Conservation (phyloP, 1,284 basidiomycete species). For the Ustilago bromivora region DNA sequence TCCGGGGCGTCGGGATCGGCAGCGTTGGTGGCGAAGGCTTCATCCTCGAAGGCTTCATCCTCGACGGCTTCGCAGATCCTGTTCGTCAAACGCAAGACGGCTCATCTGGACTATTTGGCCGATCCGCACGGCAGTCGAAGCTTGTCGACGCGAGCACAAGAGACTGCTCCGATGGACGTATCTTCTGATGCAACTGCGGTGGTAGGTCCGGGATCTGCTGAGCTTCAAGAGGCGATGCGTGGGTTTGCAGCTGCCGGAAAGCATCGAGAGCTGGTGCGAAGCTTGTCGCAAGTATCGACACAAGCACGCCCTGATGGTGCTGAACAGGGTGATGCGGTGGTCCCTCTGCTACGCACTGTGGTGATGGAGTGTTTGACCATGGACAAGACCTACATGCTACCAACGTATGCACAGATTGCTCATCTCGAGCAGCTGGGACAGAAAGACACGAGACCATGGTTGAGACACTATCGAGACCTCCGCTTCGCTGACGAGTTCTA, state of each 20-base stretch:
- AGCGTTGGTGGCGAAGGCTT: background rate
- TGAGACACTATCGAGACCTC: constrained; percentile 24
- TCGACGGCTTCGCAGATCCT: constrained; percentile 39
- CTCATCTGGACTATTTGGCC: constrained; percentile 89
- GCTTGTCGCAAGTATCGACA: constrained; percentile 33
- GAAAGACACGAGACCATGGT: background rate
- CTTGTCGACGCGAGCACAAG: constrained; percentile 71
- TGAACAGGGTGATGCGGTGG: constrained; percentile 51
- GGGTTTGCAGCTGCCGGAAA: constrained; percentile 82
- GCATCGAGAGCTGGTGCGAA: constrained; percentile 54
- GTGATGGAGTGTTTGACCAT: constrained; percentile 87
- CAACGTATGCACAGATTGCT: constrained; percentile 21
- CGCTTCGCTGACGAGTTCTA: constrained; percentile 40
- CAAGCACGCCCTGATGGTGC: background rate
- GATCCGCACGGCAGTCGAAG: constrained; percentile 92
- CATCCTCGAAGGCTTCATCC: constrained; percentile 6
- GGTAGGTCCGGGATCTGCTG: constrained; percentile 69
- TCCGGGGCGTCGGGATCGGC: constrained; percentile 1
- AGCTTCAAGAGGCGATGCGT: constrained; percentile 84
- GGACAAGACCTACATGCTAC: constrained; percentile 75
- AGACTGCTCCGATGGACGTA: constrained; percentile 24
- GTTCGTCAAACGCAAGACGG: constrained; percentile 87
- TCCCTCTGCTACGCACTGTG: constrained; percentile 80
- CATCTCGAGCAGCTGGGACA: constrained; percentile 9
- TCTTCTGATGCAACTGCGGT: constrained; percentile 11